Percentiles rank a stretch among this genome's conserved stretches.
Evolutionary conservation across 2,329 filamentous ascomycete species (phyloP).

Genomic region (Scytalidium sp.): DNA sequence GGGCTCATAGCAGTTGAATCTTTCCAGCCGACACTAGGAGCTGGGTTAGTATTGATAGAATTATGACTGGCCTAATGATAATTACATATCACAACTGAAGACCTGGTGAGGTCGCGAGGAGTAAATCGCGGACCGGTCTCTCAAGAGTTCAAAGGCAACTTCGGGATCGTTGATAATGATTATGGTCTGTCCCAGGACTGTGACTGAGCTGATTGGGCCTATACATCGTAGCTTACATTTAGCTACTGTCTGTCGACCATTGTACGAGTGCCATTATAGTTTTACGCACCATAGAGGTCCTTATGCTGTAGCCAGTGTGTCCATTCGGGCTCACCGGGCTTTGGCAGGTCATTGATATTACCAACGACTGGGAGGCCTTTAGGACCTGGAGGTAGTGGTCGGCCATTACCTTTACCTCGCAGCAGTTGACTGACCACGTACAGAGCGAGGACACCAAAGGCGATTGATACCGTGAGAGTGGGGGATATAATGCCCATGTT

Average conservation of each 20-base stretch:
- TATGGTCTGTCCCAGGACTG: conserved; percentile 36
- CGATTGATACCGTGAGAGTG: conserved; percentile 1
- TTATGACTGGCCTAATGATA: conserved; percentile 6
- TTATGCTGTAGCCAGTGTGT: conserved; percentile 40
- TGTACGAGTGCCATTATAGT: background rate
- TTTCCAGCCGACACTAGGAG: conserved; percentile 34
- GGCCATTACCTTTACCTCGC: conserved; percentile 3
- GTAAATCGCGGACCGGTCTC: conserved; percentile 31
- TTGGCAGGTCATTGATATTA: conserved; percentile 19
- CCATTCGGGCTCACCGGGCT: conserved; percentile 29
- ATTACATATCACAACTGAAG: conserved; percentile 37
- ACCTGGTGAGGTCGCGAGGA: conserved; percentile 32
- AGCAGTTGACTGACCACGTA: conserved; percentile 5
- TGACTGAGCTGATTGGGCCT: conserved; percentile 34
- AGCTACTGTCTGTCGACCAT: conserved; percentile 2
- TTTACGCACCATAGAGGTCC: conserved; percentile 30
- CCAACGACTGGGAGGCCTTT: conserved; percentile 7
- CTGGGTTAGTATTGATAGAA: conserved; percentile 1
- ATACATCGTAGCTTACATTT: conserved; percentile 2
- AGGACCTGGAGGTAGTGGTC: conserved; percentile 5
- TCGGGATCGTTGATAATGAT: conserved; percentile 37
- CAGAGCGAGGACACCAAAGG: conserved; percentile 4
- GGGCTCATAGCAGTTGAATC: conserved; percentile 30
- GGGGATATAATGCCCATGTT: conserved; percentile 2
- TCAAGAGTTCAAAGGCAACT: conserved; percentile 35